Base-by-base conservation (phyloP, 2,329 filamentous ascomycete genomes). In the Aspergillus bombycis region DNA sequence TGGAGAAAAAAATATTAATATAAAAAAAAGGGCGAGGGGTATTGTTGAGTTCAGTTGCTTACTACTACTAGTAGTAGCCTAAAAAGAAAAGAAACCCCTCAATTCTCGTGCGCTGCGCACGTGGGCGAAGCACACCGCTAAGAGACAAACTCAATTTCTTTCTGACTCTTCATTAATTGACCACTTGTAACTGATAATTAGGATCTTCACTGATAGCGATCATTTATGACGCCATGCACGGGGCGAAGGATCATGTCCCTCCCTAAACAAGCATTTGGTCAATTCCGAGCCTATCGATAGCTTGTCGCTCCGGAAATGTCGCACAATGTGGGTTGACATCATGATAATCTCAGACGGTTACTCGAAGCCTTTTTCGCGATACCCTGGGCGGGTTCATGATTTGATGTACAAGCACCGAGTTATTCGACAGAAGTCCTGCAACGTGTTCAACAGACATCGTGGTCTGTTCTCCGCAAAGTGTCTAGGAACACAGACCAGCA, bases 71-170 rank as follows among this genome's bases (percentile, higher is more conserved):
- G n/a, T 9, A 28, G 28, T 7, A 28, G 36, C 36, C 36, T 38
- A 50, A 50, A 32, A 28, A 8, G 2, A 23, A 8, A 55, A 26
- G 14, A 26, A 53, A 10, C 52, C 52, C 52, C 52, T 55, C 52
- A 38, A 38, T 38, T n/a, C 52, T 32, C 30, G 32, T 38, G 52
- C 26, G 34, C n/a, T 16, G 32, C 52, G 32, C 52, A 55, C 52
- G 52, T 55, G 52, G 52, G 32, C 52, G 34, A 55, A 55, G 52
- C 52, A 55, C 52, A 55, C 34, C 52, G 52, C 52, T 55, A 23
- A 26, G 16, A 38, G 50, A 32, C 52, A 54, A 55, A 55, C 52
- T 38, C 16, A 55, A 26, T 55, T 55, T 38, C 21, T 38, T 21
- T 23, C 36, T 3, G 21, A 34, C 52, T 34, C 28, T 14, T 36